Percentiles rank a stretch among this genome's conserved stretches.
Conservation (phyloP, 2,329 filamentous ascomycete species). For the Ceratocystis destructans region DNA sequence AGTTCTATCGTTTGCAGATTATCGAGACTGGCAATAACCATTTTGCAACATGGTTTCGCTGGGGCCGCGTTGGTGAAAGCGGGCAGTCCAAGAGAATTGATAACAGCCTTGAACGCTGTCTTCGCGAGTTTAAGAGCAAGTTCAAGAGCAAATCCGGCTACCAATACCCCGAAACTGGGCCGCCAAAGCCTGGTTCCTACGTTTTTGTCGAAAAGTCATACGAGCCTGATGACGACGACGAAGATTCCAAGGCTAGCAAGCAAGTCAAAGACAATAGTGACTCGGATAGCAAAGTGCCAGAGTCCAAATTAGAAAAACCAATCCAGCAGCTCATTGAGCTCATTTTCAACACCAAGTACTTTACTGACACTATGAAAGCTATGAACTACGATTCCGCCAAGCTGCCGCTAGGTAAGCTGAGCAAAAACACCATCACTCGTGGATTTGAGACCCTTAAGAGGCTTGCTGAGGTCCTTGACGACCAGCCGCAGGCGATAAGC, state of each 20-base stretch:
- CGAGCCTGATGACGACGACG: slow-evolving; percentile 50
- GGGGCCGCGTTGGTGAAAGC: slow-evolving; percentile 59
- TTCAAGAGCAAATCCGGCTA: slow-evolving; percentile 50
- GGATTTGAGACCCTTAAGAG: slow-evolving; percentile 70
- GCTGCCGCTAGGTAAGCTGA: slow-evolving; percentile 70
- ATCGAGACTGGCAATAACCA: slow-evolving; percentile 17
- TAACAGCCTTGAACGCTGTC: slow-evolving; percentile 32
- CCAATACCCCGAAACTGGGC: slow-evolving; percentile 38
- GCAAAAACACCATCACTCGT: slow-evolving; percentile 58
- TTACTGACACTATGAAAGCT: slow-evolving; percentile 49
- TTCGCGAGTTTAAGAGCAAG: slow-evolving; percentile 43
- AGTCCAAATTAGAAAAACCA: slow-evolving; percentile 35
- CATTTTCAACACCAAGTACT: slow-evolving; percentile 69
- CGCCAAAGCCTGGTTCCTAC: slow-evolving; percentile 56
- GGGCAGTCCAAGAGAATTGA: slow-evolving; percentile 37
- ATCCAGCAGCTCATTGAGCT: slow-evolving; percentile 60
- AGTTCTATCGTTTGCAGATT: slow-evolving; percentile 66
- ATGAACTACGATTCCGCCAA: slow-evolving; percentile 64
- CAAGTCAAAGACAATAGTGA: slow-evolving; percentile 23
- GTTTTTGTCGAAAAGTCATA: slow-evolving; percentile 71
- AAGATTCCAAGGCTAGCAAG: slow-evolving; percentile 24
- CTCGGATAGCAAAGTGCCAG: slow-evolving; percentile 27
- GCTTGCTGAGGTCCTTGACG: slow-evolving; percentile 51
- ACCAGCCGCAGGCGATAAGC: slow-evolving; percentile 33
- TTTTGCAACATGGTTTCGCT: slow-evolving; percentile 50